Percentiles rank a stretch among this genome's conserved stretches.
phyloP scores from a whole-genome alignment of 371 early-diverging fungal species.

The Rhizopus sp. region DNA sequence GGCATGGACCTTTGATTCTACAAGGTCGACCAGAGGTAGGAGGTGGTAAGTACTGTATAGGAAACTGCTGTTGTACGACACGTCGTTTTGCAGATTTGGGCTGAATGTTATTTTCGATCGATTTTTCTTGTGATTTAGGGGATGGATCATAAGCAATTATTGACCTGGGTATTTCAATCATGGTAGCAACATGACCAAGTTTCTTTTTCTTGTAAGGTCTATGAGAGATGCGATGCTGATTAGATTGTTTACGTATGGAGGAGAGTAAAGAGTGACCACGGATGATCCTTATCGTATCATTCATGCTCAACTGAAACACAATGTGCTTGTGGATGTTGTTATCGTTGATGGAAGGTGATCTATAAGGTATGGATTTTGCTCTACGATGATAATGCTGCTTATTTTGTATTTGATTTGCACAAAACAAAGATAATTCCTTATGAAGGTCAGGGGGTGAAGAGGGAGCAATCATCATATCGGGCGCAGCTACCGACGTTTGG shows the following conservation, averaged over 20 bases:
- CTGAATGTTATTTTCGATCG: not conserved
- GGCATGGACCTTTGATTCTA: slow-evolving; percentile 49
- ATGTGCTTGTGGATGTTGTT: slow-evolving; percentile 36
- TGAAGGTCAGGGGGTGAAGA: slow-evolving; percentile 3
- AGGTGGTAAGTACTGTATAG: slow-evolving; percentile 5
- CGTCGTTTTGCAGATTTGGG: not conserved
- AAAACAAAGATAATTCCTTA: not conserved
- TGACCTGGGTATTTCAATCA: slow-evolving; percentile 14
- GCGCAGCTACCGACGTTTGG: not conserved
- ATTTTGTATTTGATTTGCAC: not conserved
- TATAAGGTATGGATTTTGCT: slow-evolving; percentile 36
- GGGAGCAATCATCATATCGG: not conserved
- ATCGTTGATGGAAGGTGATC: slow-evolving; percentile 40
- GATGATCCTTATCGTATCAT: slow-evolving; percentile 31
- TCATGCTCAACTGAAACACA: slow-evolving; percentile 37
- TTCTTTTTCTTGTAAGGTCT: slow-evolving; percentile 1
- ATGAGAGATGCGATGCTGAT: not conserved
- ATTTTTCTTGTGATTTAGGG: not conserved
- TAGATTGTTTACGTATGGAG: slow-evolving; percentile 29
- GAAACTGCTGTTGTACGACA: not conserved
- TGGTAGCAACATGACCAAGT: slow-evolving; percentile 1
- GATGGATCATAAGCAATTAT: not conserved
- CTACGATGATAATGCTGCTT: not conserved
- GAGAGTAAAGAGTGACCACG: slow-evolving; percentile 40
- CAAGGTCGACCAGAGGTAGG: slow-evolving; percentile 30